A percentile compares a stretch with the other conserved stretches of the same genome.
phyloP scores from a whole-genome alignment of 257 asterid genomes.

The Gardenia jasminoides region DNA sequence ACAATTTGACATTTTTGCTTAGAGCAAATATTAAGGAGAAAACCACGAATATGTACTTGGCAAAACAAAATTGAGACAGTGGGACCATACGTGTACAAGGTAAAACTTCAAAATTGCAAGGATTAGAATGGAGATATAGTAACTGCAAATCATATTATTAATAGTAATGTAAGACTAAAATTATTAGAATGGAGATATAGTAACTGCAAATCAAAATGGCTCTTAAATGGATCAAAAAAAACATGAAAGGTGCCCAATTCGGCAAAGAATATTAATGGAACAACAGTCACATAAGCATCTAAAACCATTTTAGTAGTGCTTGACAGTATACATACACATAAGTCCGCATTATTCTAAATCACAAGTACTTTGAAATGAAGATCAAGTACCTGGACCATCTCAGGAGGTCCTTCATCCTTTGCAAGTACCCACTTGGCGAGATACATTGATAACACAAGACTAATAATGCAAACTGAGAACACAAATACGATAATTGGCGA shows the following conservation, averaged over 20 bases:
- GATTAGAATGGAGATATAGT: not conserved
- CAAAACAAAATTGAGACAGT: not conserved
- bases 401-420: conserved; percentile 99
- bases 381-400: conserved; percentile 80
- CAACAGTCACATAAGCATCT: not conserved
- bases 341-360: not conserved
- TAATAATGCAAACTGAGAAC: conserved; percentile 80
- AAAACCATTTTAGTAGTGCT: not conserved
- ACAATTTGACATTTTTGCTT: not conserved
- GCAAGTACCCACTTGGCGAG: conserved; percentile 90
- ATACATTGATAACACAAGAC: conserved; percentile 72
- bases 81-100: not conserved
- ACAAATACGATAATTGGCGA: conserved; percentile 90
- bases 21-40: not conserved
- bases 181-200: not conserved
- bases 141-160: no score
- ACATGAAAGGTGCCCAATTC: not conserved
- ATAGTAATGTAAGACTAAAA: not conserved
- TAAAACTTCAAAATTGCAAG: not conserved
- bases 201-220: not conserved
- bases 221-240: not conserved
- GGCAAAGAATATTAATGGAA: not conserved
- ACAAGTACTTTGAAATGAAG: not conserved
- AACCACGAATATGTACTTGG: not conserved
- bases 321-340: not conserved